Evolutionary conservation across 331 rosid genomes (phyloP).

Genomic region (Rhamnella rubrinervis): DNA sequence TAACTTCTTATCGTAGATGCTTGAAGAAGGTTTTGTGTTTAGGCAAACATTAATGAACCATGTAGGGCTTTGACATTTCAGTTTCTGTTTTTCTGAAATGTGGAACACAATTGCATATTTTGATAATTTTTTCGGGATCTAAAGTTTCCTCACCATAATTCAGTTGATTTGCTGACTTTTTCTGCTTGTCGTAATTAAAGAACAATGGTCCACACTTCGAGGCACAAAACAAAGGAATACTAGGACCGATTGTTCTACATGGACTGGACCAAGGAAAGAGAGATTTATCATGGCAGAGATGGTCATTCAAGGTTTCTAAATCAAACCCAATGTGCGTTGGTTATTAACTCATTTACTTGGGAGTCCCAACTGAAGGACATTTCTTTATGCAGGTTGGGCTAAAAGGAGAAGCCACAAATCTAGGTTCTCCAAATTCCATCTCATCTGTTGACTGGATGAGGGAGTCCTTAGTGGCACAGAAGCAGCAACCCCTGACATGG

Average conservation of each 20-base stretch:
- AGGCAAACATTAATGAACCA: not conserved
- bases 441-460: constrained; percentile 59
- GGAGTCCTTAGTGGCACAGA: constrained; percentile 34
- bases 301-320: constrained; percentile 73
- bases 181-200: constrained; percentile 25
- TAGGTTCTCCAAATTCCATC: constrained; percentile 52
- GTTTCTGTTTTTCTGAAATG: not conserved
- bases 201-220: constrained; percentile 71
- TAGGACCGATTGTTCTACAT: constrained; percentile 51
- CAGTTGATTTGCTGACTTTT: not conserved
- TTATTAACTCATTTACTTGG: not conserved
- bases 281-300: constrained; percentile 64
- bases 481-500: constrained; percentile 69
- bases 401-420: constrained; percentile 61
- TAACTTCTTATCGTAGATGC: constrained; percentile 6
- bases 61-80: not conserved
- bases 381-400: constrained; percentile 57
- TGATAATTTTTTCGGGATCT: not conserved
- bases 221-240: constrained; percentile 54
- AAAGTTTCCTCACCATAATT: not conserved
- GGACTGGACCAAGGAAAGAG: constrained; percentile 64
- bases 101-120: not conserved
- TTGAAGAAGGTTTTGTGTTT: not conserved
- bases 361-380: not conserved
- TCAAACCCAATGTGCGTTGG: constrained; percentile 2